Evolutionary conservation across 2,329 filamentous ascomycete genomes (phyloP), one percentile per base, ranked within the genome.

Genomic region (Bipolaris victoriae): DNA sequence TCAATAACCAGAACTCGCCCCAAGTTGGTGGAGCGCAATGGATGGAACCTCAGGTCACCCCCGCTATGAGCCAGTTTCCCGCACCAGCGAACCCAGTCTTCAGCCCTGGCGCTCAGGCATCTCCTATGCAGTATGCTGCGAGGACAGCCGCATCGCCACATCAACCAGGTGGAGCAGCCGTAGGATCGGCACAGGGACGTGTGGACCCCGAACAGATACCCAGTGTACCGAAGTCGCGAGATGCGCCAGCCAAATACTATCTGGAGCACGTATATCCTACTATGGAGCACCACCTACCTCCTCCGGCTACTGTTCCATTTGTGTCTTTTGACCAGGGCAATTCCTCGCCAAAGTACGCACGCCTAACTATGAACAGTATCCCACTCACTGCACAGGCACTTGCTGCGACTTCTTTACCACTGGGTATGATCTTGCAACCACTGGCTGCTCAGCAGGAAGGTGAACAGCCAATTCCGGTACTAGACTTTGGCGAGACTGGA

Each of bases 241-340:
- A 99, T 76, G 78, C 86, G 7, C 84, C 91, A 7, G 91, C 95
- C 64, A 88, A 90, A 63, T 90, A 93, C 79, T 99, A 94, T 74
- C 85, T 96, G 67, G 87, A 84, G 66, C 90, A 97, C 76, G 84
- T 96, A 49, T 98, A 97, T 75, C 92, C 94, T 16, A 99, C 95
- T 3, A 96, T 98, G 80, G 94, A 98, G 78, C 90, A 90, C 57
- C 92, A 97, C 73, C 83, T 97, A 2, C 93, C 95, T 10, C 95
- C 95, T 45, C 92, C 95, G 2, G 91, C 93, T 13, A 87, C 90
- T 5, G 85, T 95, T 20, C 92, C 95, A 2, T 98, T 95, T 71
- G 90, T 97, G 36, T 91, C 93, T n/a, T 91, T 88, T 69, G 95
- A 99, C 69, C 95, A 99, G 77, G 95, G 95, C 68, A 99, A 97